phyloP scores from a whole-genome alignment of 345 rosid species.

The Acer yangbiense region DNA sequence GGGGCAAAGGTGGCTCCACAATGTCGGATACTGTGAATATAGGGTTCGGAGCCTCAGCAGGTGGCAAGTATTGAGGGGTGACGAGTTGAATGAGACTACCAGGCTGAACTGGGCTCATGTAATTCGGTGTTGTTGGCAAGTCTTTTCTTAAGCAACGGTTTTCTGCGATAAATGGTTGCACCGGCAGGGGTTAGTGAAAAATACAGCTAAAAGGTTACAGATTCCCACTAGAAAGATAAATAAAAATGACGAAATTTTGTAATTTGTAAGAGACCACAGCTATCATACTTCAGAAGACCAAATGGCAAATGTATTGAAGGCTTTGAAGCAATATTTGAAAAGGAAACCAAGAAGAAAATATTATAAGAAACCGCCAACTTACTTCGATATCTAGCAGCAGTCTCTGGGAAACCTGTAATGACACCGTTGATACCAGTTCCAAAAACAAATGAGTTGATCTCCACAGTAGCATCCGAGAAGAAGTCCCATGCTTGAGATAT shows the following conservation, averaged over 20 bases:
- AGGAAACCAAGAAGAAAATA: no score
- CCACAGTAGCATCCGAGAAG: conserved; percentile 76
- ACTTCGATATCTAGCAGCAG: conserved; percentile 78
- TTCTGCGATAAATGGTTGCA: conserved; percentile 37
- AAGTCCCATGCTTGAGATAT: conserved; percentile 88
- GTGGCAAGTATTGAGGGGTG: conserved; percentile 35
- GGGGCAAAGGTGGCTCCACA: conserved; percentile 63
- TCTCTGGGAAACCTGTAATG: conserved; percentile 80
- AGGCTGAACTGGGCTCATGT: conserved; percentile 62
- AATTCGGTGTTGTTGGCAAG: conserved; percentile 36
- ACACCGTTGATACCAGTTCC: conserved; percentile 52
- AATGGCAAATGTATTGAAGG: no score
- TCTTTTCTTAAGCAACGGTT: conserved; percentile 48
- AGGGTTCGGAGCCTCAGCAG: conserved; percentile 68
- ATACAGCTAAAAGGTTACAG: background rate
- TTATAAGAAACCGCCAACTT: conserved; percentile 29
- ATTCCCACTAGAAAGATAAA: conserved; percentile 22
- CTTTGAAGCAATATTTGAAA: no score
- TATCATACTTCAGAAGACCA: no score
- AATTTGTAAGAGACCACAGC: no score
- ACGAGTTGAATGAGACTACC: conserved; percentile 46
- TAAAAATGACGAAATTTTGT: background rate
- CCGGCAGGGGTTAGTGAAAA: background rate
- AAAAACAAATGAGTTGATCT: conserved; percentile 49
- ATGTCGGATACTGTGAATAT: conserved; percentile 56